Conservation (phyloP, 345 rosid genomes). For the Corchorus olitorius region DNA sequence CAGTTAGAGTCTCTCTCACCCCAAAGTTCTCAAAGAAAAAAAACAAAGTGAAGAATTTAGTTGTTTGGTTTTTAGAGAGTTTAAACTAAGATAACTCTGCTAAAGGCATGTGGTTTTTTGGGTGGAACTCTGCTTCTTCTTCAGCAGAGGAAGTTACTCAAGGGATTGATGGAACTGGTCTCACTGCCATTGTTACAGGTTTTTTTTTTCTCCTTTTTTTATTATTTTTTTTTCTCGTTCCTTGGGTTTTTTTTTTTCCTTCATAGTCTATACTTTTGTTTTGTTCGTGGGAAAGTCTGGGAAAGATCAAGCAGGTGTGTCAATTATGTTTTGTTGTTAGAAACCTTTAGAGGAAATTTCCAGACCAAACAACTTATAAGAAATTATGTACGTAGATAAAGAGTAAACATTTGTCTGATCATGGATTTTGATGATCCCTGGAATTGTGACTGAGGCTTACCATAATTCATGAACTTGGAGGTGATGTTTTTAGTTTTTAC, state of each 20-base stretch:
- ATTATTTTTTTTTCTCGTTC: neutral
- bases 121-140: constrained; percentile 20
- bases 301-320: neutral
- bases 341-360: neutral
- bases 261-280: neutral
- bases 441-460: neutral
- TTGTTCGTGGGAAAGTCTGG: neutral
- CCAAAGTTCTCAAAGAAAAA: neutral
- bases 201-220: neutral
- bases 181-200: constrained; percentile 56
- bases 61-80: too few relatives aligned
- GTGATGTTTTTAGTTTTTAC: neutral
- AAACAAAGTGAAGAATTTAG: too few relatives aligned
- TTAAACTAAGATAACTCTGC: neutral
- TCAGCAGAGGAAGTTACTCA: constrained; percentile 36
- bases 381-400: too few relatives aligned
- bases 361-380: neutral
- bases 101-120: constrained; percentile 16
- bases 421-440: neutral
- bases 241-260: constrained; percentile 5
- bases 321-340: neutral
- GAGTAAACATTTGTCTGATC: neutral
- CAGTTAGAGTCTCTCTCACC: too few relatives aligned
- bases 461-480: neutral
- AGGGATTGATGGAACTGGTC: constrained; percentile 48